A percentile compares a stretch with the other conserved stretches of the same genome.
Conservation (phyloP, 225 moss, liverwort and hornwort species). For the Asterella californica region DNA sequence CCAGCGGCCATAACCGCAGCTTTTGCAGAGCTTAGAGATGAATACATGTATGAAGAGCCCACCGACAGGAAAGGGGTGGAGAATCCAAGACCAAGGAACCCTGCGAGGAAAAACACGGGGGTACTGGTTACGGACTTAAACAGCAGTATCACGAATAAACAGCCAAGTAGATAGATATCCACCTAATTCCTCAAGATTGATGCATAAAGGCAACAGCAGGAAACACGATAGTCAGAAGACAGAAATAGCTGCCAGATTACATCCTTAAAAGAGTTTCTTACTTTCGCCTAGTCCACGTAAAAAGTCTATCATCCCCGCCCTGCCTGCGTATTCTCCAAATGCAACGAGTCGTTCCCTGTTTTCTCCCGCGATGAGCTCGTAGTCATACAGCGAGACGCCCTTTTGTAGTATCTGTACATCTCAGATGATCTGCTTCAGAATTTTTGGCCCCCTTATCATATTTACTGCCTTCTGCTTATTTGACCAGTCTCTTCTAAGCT, state of each 20-base stretch:
- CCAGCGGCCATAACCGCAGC: slow-evolving; percentile 80
- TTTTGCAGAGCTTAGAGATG: slow-evolving; percentile 78
- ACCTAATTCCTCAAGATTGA: not conserved
- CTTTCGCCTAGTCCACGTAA: slow-evolving; percentile 90
- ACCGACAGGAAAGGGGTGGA: slow-evolving; percentile 88
- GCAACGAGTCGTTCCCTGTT: slow-evolving; percentile 69
- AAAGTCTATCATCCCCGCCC: slow-evolving; percentile 91
- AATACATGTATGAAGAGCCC: slow-evolving; percentile 93
- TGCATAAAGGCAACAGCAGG: not conserved
- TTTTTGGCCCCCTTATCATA: too few relatives aligned
- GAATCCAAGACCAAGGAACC: slow-evolving; percentile 76
- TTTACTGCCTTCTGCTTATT: not conserved
- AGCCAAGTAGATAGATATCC: not conserved
- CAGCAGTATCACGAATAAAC: not conserved
- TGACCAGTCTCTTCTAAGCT: not conserved
- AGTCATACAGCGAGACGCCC: slow-evolving; percentile 77
- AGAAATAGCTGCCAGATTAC: not conserved
- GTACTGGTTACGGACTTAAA: not conserved
- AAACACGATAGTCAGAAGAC: not conserved
- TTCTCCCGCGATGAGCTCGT: slow-evolving; percentile 79
- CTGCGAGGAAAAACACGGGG: slow-evolving; percentile 39
- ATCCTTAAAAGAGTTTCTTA: slow-evolving; percentile 34
- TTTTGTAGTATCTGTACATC: slow-evolving; percentile 59
- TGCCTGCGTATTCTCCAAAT: slow-evolving; percentile 94
- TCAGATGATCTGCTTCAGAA: not conserved